Evolutionary conservation across 306 rosid species (phyloP).

Genomic region (Lotus japonicus): DNA sequence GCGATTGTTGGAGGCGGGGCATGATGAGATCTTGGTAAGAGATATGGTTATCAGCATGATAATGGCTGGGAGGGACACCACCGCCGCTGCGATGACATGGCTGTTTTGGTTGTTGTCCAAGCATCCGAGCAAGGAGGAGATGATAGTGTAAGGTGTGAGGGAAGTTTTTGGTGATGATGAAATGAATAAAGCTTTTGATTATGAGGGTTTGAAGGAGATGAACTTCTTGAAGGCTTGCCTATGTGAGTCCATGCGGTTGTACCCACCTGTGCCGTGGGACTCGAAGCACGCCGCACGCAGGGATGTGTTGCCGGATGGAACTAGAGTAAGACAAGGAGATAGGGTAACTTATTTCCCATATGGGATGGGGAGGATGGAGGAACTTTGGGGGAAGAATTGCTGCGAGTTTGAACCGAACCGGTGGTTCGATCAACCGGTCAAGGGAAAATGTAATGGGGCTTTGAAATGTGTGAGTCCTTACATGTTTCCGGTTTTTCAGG

Average conservation of each 20-base stretch:
- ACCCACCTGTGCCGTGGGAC: constrained; percentile 95
- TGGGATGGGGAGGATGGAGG: constrained; percentile 92
- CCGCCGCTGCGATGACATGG: constrained; percentile 92
- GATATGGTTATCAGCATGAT: constrained; percentile 83
- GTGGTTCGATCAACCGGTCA: constrained; percentile 36
- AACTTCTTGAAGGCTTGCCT: constrained; percentile 61
- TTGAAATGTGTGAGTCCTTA: constrained; percentile 36
- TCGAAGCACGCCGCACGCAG: constrained; percentile 64
- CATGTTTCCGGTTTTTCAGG: constrained; percentile 75
- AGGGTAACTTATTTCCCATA: constrained; percentile 84
- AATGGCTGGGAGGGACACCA: constrained; percentile 92
- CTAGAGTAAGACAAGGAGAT: constrained; percentile 52
- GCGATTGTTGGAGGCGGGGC: constrained; percentile 21
- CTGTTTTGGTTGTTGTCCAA: constrained; percentile 56
- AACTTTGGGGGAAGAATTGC: constrained; percentile 69
- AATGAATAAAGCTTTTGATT: too few species aligned
- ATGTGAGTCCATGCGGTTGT: constrained; percentile 81
- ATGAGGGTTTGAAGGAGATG: neutral
- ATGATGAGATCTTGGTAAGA: constrained; percentile 49
- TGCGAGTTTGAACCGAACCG: constrained; percentile 73
- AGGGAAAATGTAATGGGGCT: too few species aligned
- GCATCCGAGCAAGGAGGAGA: neutral
- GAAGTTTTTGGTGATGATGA: too few species aligned
- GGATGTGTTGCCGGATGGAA: constrained; percentile 70
- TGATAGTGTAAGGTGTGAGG: too few species aligned